Evolutionary conservation across 2,329 filamentous ascomycete species (phyloP).

Genomic region (Didymella arachidicola): DNA sequence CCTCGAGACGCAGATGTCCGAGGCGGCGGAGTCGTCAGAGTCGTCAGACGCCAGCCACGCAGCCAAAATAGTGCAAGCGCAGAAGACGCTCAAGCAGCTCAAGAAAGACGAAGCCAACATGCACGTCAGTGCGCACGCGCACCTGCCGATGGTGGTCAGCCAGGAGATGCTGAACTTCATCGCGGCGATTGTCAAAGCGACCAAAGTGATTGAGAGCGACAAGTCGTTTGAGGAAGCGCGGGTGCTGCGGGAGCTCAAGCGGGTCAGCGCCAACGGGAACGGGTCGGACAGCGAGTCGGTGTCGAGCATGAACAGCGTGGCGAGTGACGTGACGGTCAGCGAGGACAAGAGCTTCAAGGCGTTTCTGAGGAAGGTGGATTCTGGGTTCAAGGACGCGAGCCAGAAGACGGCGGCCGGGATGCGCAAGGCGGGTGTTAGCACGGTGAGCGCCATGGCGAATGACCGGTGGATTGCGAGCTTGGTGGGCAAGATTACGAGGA

Average conservation of each 20-base stretch:
- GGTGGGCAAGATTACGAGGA: slow-evolving; percentile 60
- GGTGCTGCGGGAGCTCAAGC: slow-evolving; percentile 37
- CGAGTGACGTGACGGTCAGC: slow-evolving; percentile 29
- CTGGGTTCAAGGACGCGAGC: slow-evolving; percentile 43
- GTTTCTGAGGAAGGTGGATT: slow-evolving; percentile 36
- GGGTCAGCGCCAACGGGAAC: slow-evolving; percentile 31
- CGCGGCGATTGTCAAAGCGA: slow-evolving; percentile 64
- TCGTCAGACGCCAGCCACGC: slow-evolving; percentile 53
- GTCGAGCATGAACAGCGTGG: slow-evolving; percentile 27
- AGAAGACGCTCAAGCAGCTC: slow-evolving; percentile 52
- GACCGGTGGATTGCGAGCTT: slow-evolving; percentile 64
- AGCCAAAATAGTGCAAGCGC: slow-evolving; percentile 53
- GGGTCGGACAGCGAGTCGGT: slow-evolving; percentile 28
- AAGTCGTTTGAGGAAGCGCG: slow-evolving; percentile 54
- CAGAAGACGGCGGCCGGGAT: slow-evolving; percentile 54
- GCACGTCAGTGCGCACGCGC: slow-evolving; percentile 57
- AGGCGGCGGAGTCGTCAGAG: slow-evolving; percentile 41
- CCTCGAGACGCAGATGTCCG: slow-evolving; percentile 50
- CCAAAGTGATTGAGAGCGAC: slow-evolving; percentile 64
- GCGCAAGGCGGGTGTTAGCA: slow-evolving; percentile 56
- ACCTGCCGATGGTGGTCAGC: slow-evolving; percentile 60
- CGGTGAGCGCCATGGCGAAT: slow-evolving; percentile 56
- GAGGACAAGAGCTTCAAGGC: slow-evolving; percentile 36
- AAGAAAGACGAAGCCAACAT: slow-evolving; percentile 60
- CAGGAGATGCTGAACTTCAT: slow-evolving; percentile 62